These are phyloP conservation scores for Penicillium aurantiogriseum DNA, from an alignment of 2,329 filamentous ascomycete genomes.

Conservation along the genomic window DNA sequence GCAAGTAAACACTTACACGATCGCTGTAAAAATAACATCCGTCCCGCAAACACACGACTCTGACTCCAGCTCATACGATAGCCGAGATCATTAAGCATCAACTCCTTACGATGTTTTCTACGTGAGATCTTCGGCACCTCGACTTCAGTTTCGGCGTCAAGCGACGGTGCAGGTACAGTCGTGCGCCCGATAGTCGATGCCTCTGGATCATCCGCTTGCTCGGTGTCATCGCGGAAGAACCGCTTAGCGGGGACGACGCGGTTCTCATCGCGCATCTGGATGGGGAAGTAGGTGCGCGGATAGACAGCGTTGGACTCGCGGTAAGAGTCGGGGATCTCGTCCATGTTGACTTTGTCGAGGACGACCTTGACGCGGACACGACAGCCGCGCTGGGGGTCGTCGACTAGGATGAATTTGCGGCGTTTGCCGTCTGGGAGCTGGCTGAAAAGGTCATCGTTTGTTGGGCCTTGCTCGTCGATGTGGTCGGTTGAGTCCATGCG, in stretches of 20 bases:
- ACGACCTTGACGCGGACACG: constrained; percentile 86
- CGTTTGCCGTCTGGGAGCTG: constrained; percentile 86
- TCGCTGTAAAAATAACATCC: constrained; percentile 84
- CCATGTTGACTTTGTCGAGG: constrained; percentile 89
- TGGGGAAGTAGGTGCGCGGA: constrained; percentile 85
- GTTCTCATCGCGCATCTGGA: constrained; percentile 85
- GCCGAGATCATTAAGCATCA: constrained; percentile 87
- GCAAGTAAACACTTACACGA: constrained; percentile 67
- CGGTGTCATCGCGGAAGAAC: constrained; percentile 70
- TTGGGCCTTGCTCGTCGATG: constrained; percentile 32
- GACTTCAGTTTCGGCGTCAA: constrained; percentile 73
- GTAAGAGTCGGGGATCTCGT: constrained; percentile 94
- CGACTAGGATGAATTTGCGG: constrained; percentile 94
- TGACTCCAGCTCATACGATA: constrained; percentile 97
- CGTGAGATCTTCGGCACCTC: constrained; percentile 72
- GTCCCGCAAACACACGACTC: constrained; percentile 82
- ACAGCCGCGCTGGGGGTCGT: constrained; percentile 77
- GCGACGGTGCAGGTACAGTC: constrained; percentile 59
- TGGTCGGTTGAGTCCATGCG: constrained; percentile 23
- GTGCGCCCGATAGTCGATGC: constrained; percentile 40
- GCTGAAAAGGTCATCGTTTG: constrained; percentile 72
- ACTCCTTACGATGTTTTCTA: constrained; percentile 71
- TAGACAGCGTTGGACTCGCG: constrained; percentile 86
- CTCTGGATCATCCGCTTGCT: constrained; percentile 50
- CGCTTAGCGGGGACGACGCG: constrained; percentile 67